Evolutionary conservation across 768 basidiomycete genomes (phyloP).

Genomic region (Boletellus sp.): DNA sequence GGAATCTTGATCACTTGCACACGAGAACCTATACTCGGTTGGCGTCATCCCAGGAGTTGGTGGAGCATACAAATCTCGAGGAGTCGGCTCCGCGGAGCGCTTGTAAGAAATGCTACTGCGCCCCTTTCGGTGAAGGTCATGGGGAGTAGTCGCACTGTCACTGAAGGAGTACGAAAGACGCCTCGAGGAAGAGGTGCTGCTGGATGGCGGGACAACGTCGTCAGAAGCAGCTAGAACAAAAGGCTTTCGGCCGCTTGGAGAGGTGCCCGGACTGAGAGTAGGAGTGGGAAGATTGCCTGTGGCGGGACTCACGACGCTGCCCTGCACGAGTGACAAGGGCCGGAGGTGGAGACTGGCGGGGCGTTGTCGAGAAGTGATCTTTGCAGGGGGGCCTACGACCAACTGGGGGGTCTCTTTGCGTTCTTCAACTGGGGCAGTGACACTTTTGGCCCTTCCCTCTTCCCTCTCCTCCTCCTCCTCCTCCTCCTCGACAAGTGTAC

Average conservation of each 20-base stretch:
- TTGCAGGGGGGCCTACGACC: constrained; percentile 31
- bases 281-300: constrained; percentile 49
- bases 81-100: constrained; percentile 37
- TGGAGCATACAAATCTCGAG: constrained; percentile 42
- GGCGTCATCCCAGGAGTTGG: constrained; percentile 79
- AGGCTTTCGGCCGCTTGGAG: constrained; percentile 40
- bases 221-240: constrained; percentile 1
- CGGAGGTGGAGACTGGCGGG: constrained; percentile 67
- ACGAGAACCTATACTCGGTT: constrained; percentile 44
- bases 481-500: constrained; percentile 81
- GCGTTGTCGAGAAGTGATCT: constrained; percentile 49
- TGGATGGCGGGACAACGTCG: constrained; percentile 26
- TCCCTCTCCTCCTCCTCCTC: constrained; percentile 88
- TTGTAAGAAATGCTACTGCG: constrained; percentile 80
- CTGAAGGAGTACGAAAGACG: constrained; percentile 26
- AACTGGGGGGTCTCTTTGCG: constrained; percentile 22
- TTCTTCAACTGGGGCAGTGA: constrained; percentile 7
- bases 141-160: constrained; percentile 24
- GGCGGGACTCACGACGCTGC: constrained; percentile 38
- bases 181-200: constrained; percentile 11
- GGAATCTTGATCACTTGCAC: constrained; percentile 20
- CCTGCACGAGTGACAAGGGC: constrained; percentile 66
- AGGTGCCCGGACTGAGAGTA: constrained; percentile 48
- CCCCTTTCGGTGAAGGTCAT: constrained; percentile 35
- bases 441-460: constrained; percentile 51